Evolutionary conservation across 768 basidiomycete species (phyloP).

Genomic region (Rubroboletus pulcherrimus): DNA sequence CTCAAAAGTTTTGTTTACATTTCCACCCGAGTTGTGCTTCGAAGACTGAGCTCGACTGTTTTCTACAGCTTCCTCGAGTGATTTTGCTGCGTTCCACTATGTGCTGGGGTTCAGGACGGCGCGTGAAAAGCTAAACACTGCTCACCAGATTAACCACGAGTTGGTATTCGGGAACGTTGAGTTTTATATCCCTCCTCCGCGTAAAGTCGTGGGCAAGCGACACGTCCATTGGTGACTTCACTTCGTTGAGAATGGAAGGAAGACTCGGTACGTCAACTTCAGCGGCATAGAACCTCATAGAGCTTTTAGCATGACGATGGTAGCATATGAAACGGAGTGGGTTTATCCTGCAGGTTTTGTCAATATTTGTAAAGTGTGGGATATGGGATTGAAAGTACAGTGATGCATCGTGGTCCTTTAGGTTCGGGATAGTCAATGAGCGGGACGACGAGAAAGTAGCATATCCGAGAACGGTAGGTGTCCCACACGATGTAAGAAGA

Average conservation of each 20-base stretch:
- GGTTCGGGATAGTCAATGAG: conserved; percentile 24
- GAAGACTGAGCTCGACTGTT: background rate
- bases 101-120: background rate
- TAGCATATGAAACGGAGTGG: conserved; percentile 45
- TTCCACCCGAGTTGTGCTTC: background rate
- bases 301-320: conserved; percentile 46
- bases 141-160: conserved; percentile 42
- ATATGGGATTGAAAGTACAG: conserved; percentile 10
- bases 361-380: conserved; percentile 3
- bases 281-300: conserved; percentile 64
- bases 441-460: conserved; percentile 19
- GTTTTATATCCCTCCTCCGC: conserved; percentile 9
- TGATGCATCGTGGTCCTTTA: conserved; percentile 30
- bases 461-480: conserved; percentile 30
- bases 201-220: conserved; percentile 41
- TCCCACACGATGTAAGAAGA: conserved; percentile 15
- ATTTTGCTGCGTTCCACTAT: conserved; percentile 45
- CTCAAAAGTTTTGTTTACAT: conserved; percentile 1
- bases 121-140: background rate
- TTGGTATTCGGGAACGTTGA: conserved; percentile 20
- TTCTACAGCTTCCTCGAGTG: conserved; percentile 30
- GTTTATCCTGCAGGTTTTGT: conserved; percentile 6
- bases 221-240: conserved; percentile 23
- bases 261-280: conserved; percentile 32
- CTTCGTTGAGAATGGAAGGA: conserved; percentile 11